A percentile compares a stretch with the other conserved stretches of the same genome.
Evolutionary conservation across 352 stramenopile species (phyloP).

Genomic region (Hyaloperonospora brassicae): DNA sequence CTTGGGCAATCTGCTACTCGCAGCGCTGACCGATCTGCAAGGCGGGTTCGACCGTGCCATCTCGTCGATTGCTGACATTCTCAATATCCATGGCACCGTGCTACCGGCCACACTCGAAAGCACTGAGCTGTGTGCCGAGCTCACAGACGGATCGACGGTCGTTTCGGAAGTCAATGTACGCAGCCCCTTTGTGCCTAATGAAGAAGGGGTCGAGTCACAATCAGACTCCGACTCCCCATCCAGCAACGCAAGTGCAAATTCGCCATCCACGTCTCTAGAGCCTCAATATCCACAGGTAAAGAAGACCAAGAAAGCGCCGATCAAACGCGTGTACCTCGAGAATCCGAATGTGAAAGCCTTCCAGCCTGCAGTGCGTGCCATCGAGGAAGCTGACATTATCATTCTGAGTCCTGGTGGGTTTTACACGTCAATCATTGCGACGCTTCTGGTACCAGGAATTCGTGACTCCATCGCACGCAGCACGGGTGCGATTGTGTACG

Average conservation of each 20-base stretch:
- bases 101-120: slow-evolving; percentile 77
- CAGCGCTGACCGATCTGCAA: slow-evolving; percentile 75
- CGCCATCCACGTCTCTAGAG: slow-evolving; percentile 17
- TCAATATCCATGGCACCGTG: slow-evolving; percentile 78
- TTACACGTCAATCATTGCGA: slow-evolving; percentile 82
- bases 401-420: slow-evolving; percentile 75
- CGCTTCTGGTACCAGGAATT: slow-evolving; percentile 72
- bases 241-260: slow-evolving; percentile 17
- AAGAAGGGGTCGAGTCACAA: slow-evolving; percentile 11
- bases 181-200: slow-evolving; percentile 41
- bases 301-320: slow-evolving; percentile 50
- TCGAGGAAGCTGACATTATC: slow-evolving; percentile 82
- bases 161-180: slow-evolving; percentile 81
- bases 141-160: slow-evolving; percentile 61
- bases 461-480: slow-evolving; percentile 68
- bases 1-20: slow-evolving; percentile 71
- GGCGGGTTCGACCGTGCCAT: slow-evolving; percentile 75
- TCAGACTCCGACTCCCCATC: slow-evolving; percentile 16
- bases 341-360: slow-evolving; percentile 69
- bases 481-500: slow-evolving; percentile 66
- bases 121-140: slow-evolving; percentile 72
- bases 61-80: slow-evolving; percentile 74
- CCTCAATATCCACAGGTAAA: slow-evolving; percentile 18
- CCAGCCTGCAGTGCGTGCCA: slow-evolving; percentile 60
- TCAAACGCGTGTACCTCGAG: slow-evolving; percentile 76